Evolutionary conservation across 352 stramenopile species (phyloP).

Genomic region (Sclerospora graminicola): DNA sequence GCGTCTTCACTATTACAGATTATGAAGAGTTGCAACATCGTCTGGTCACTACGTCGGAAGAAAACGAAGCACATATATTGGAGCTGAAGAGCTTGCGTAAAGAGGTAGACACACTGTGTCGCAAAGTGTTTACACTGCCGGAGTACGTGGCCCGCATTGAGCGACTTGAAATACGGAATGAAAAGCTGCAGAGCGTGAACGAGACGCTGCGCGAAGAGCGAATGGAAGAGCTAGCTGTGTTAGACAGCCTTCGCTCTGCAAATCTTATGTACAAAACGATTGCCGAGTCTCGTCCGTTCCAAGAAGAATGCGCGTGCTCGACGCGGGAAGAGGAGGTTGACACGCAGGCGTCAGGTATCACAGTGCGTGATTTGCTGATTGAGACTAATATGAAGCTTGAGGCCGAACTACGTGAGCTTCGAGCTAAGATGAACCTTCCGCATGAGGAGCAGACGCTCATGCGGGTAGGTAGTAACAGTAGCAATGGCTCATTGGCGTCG

Average conservation of each 20-base stretch:
- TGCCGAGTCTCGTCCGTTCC: conserved; percentile 41
- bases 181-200: conserved; percentile 43
- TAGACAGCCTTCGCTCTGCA: conserved; percentile 57
- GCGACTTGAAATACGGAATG: conserved; percentile 44
- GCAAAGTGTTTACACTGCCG: conserved; percentile 26
- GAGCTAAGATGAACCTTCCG: conserved; percentile 19
- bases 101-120: conserved; percentile 35
- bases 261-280: conserved; percentile 71
- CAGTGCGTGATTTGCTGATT: conserved; percentile 40
- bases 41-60: conserved; percentile 25
- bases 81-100: conserved; percentile 52
- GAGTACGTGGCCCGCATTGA: conserved; percentile 36
- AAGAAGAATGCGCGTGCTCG: conserved; percentile 14
- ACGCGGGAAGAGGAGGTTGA: conserved; percentile 13
- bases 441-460: conserved; percentile 25
- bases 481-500: conserved; percentile 20
- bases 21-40: conserved; percentile 44
- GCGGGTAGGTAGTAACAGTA: conserved; percentile 24
- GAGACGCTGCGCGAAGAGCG: conserved; percentile 51
- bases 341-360: conserved; percentile 20
- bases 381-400: conserved; percentile 48
- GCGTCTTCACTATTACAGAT: conserved; percentile 38
- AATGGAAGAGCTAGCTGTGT: conserved; percentile 46
- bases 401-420: conserved; percentile 28
- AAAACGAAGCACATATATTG: conserved; percentile 31